These are phyloP conservation scores for Candida taoyuanica DNA, from an alignment of 805 yeast species.

Conservation along the genomic window DNA sequence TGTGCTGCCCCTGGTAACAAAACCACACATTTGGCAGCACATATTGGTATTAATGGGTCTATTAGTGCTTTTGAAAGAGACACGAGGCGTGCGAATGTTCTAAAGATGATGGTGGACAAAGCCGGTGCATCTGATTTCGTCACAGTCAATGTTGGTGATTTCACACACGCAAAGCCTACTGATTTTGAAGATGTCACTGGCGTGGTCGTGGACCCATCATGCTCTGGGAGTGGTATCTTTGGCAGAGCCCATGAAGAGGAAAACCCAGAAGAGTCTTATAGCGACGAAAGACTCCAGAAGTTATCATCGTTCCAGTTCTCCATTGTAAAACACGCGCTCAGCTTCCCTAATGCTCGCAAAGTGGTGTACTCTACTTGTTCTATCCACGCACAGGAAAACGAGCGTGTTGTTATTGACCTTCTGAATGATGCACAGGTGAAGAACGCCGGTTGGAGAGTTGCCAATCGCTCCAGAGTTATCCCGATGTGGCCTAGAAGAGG, in stretches of 20 bases:
- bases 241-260: constrained; percentile 53
- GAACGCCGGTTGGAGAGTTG: constrained; percentile 70
- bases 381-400: constrained; percentile 90
- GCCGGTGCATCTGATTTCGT: constrained; percentile 58
- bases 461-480: constrained; percentile 54
- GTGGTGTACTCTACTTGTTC: constrained; percentile 96
- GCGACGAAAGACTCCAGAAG: constrained; percentile 56
- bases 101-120: constrained; percentile 70
- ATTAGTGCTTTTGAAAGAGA: constrained; percentile 90
- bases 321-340: constrained; percentile 83
- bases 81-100: constrained; percentile 58
- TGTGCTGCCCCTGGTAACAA: constrained; percentile 99
- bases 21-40: constrained; percentile 85
- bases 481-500: constrained; percentile 91
- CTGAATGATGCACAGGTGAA: constrained; percentile 62
- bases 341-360: constrained; percentile 68
- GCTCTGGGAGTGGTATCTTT: constrained; percentile 97
- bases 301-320: constrained; percentile 83
- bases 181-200: constrained; percentile 70
- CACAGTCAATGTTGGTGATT: constrained; percentile 49
- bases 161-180: constrained; percentile 38
- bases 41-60: constrained; percentile 37
- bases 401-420: constrained; percentile 79
- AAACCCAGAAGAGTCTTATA: constrained; percentile 37
- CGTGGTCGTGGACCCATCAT: constrained; percentile 89